These are phyloP conservation scores for Nakataea oryzae DNA, from an alignment of 2,329 filamentous ascomycete species.

Conservation along the genomic window DNA sequence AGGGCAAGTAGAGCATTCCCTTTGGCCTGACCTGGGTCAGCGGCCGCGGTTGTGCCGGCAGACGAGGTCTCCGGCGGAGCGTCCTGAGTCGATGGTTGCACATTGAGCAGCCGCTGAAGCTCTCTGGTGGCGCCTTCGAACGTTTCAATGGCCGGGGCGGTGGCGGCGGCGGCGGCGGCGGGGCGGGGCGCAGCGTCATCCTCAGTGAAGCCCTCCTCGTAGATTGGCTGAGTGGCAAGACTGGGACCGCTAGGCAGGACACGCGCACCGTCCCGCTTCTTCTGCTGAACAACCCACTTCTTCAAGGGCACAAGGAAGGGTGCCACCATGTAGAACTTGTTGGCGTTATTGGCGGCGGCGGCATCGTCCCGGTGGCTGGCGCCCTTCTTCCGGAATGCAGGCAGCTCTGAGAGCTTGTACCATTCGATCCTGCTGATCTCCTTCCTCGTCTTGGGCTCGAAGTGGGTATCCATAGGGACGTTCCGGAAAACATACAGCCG, in stretches of 20 bases:
- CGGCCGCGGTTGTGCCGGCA: constrained; percentile 11
- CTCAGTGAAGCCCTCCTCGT: constrained; percentile 49
- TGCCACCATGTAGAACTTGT: constrained; percentile 97
- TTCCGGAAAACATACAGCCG: constrained; percentile 85
- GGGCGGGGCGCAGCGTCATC: constrained; percentile 35
- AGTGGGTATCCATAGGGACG: constrained; percentile 76
- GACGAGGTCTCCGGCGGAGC: constrained; percentile 21
- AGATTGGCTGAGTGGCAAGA: constrained; percentile 29
- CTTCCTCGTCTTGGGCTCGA: constrained; percentile 85
- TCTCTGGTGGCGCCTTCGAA: constrained; percentile 40
- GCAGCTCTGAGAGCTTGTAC: constrained; percentile 84
- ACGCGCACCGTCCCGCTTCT: constrained; percentile 54
- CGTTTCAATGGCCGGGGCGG: constrained; percentile 28
- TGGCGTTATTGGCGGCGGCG: constrained; percentile 51
- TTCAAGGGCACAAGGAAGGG: constrained; percentile 79
- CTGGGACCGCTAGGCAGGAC: constrained; percentile 26
- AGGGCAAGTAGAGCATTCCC: constrained; percentile 43
- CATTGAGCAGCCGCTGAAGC: constrained; percentile 43
- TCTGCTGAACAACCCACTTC: constrained; percentile 83
- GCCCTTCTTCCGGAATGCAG: constrained; percentile 65
- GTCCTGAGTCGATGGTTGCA: constrained; percentile 41
- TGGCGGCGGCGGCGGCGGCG: not conserved
- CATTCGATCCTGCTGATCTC: constrained; percentile 97
- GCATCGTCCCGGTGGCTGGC: constrained; percentile 44
- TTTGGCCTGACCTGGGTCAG: constrained; percentile 24